Percentiles rank a stretch among this genome's conserved stretches.
Conservation (phyloP, 345 rosid genomes). For the Dipteronia sinensis region DNA sequence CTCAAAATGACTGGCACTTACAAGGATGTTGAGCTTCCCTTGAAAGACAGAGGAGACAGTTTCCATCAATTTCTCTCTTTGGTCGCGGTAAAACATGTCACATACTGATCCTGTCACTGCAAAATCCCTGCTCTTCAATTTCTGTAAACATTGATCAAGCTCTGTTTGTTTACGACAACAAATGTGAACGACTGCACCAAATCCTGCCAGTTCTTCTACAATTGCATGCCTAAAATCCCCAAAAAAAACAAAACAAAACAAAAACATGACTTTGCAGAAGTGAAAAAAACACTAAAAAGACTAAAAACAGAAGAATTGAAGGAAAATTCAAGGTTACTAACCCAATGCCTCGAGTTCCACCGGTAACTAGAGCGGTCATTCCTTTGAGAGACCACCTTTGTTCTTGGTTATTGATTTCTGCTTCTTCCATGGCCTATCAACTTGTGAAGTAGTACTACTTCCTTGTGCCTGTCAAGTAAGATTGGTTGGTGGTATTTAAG, state of each 20-base stretch:
- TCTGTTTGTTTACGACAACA: slow-evolving; percentile 11
- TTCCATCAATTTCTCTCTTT: slow-evolving; percentile 46
- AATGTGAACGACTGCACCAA: slow-evolving; percentile 11
- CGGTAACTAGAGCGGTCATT: slow-evolving; percentile 16
- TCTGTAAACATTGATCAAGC: not conserved
- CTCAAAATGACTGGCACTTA: not conserved
- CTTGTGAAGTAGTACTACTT: not conserved
- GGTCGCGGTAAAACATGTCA: slow-evolving; percentile 37
- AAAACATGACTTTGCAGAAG: not conserved
- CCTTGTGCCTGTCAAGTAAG: not conserved
- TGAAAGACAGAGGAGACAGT: slow-evolving; percentile 37
- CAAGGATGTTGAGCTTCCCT: slow-evolving; percentile 35
- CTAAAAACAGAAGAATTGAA: not conserved
- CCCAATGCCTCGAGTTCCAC: slow-evolving; percentile 29
- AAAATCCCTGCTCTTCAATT: slow-evolving; percentile 52
- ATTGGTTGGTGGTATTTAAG: not conserved
- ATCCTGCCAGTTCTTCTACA: slow-evolving; percentile 12
- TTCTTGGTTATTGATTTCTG: too few relatives aligned
- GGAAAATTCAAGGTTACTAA: not conserved
- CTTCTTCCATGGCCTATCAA: not conserved
- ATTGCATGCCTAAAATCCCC: slow-evolving; percentile 3
- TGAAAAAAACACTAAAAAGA: not conserved
- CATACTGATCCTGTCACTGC: slow-evolving; percentile 58
- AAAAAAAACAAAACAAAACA: not conserved
- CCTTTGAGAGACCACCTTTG: slow-evolving; percentile 27